Conservation (phyloP, 1,284 basidiomycete species). For the Ceratobasidium sp. region DNA sequence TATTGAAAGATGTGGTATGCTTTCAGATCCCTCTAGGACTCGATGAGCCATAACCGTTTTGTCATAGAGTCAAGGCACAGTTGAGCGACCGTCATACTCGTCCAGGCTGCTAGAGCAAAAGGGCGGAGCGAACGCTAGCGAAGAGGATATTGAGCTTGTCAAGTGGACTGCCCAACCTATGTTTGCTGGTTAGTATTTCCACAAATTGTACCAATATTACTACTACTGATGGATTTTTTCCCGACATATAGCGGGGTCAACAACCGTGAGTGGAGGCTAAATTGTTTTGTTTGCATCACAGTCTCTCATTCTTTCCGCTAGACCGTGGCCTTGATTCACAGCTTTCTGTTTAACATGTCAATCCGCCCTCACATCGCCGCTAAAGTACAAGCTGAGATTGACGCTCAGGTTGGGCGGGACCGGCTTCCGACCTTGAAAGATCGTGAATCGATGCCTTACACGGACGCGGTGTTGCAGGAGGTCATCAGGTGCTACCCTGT, state of each 20-base stretch:
- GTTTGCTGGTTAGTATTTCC: conserved; percentile 27
- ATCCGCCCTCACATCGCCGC: conserved; percentile 34
- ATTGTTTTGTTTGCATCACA: neutral
- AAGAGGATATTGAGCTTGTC: conserved; percentile 30
- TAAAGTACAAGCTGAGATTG: conserved; percentile 39
- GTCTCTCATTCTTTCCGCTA: neutral
- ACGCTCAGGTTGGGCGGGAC: conserved; percentile 41
- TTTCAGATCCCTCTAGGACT: neutral
- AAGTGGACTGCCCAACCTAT: conserved; percentile 27
- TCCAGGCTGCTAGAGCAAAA: conserved; percentile 35
- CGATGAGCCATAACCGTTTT: no score
- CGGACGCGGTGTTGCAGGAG: conserved; percentile 51
- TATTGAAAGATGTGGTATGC: conserved; percentile 21
- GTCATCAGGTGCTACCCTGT: conserved; percentile 32
- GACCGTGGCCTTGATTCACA: conserved; percentile 30
- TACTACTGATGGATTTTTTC: neutral
- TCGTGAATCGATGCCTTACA: conserved; percentile 48
- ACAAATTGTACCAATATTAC: no score
- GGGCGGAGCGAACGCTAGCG: conserved; percentile 16
- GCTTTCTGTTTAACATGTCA: conserved; percentile 45
- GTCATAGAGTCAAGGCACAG: neutral
- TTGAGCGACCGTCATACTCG: conserved; percentile 16
- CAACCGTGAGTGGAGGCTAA: neutral
- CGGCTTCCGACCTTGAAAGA: conserved; percentile 40
- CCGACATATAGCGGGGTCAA: neutral